Conservation (phyloP, 2,329 filamentous ascomycete genomes). For the Neonectria neomacrospora region DNA sequence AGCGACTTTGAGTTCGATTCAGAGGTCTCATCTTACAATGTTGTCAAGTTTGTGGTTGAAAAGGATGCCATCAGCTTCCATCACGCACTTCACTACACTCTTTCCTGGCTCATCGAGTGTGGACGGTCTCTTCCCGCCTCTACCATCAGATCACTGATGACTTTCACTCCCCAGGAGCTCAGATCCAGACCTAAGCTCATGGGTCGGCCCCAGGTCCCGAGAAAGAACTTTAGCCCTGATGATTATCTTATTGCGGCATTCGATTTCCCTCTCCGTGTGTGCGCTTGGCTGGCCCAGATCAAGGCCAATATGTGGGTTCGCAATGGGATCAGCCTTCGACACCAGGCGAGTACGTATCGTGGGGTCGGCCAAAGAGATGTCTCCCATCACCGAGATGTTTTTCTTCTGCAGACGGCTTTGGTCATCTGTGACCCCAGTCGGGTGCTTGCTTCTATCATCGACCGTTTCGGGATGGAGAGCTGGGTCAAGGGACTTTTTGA, state of each 20-base stretch:
- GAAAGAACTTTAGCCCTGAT: constrained; percentile 70
- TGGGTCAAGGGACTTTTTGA: constrained; percentile 90
- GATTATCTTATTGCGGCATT: constrained; percentile 89
- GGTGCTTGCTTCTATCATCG: constrained; percentile 88
- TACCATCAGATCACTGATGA: constrained; percentile 74
- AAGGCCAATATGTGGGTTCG: constrained; percentile 98
- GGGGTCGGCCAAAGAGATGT: constrained; percentile 91
- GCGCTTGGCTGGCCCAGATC: constrained; percentile 97
- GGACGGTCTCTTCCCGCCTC: constrained; percentile 79
- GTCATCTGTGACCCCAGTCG: constrained; percentile 85
- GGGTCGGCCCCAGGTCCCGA: constrained; percentile 67
- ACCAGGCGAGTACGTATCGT: constrained; percentile 94
- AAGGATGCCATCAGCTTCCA: constrained; percentile 96
- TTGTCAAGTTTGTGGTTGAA: constrained; percentile 90
- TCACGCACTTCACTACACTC: constrained; percentile 92
- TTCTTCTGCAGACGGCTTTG: constrained; percentile 89
- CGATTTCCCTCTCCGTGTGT: constrained; percentile 92
- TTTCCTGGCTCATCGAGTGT: constrained; percentile 95
- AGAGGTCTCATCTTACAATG: constrained; percentile 65
- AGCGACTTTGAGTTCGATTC: constrained; percentile 83
- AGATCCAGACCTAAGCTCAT: constrained; percentile 71
- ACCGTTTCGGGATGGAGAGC: constrained; percentile 87
- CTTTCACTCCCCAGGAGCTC: constrained; percentile 78
- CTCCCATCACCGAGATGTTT: constrained; percentile 93
- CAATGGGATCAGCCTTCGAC: constrained; percentile 93